phyloP scores from a whole-genome alignment of 1,284 basidiomycete genomes.

The Thelephora terrestris region DNA sequence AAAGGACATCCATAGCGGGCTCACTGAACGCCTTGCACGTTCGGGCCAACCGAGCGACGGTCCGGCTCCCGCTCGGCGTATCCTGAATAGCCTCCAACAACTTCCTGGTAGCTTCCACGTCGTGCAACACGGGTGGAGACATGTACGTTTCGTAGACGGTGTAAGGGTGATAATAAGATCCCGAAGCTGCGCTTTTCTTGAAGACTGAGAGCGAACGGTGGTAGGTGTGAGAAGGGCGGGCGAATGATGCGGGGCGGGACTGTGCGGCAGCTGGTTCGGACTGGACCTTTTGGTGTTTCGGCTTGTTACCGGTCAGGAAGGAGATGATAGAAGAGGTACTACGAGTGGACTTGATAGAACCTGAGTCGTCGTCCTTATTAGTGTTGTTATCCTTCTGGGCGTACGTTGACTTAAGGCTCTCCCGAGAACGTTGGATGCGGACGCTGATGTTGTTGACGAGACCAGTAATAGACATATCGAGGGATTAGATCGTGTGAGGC shows the following conservation, averaged over 20 bases:
- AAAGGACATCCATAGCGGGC: conserved; percentile 60
- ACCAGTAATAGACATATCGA: background rate
- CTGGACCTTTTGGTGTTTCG: no score
- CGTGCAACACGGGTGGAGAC: conserved; percentile 46
- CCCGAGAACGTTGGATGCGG: background rate
- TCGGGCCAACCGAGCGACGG: conserved; percentile 56
- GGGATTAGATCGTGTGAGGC: background rate
- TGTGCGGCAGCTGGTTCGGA: conserved; percentile 9
- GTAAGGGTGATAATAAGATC: conserved; percentile 26
- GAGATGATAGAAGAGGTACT: no score
- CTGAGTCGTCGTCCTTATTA: background rate
- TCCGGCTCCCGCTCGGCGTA: conserved; percentile 45
- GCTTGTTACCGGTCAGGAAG: no score
- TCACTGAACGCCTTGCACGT: conserved; percentile 64
- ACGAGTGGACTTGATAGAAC: background rate
- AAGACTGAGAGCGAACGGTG: conserved; percentile 22
- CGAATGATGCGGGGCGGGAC: conserved; percentile 24
- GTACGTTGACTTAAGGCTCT: background rate
- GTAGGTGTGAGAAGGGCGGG: conserved; percentile 21
- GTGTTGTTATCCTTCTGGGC: background rate
- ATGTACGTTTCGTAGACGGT: conserved; percentile 40
- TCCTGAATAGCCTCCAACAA: conserved; percentile 63
- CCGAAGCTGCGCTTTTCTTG: background rate
- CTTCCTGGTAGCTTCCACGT: conserved; percentile 50
- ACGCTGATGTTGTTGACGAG: background rate